A percentile compares a stretch with the other conserved stretches of the same genome.
Evolutionary conservation across 805 yeast species (phyloP).

Genomic region (Jamesozyma piceae): DNA sequence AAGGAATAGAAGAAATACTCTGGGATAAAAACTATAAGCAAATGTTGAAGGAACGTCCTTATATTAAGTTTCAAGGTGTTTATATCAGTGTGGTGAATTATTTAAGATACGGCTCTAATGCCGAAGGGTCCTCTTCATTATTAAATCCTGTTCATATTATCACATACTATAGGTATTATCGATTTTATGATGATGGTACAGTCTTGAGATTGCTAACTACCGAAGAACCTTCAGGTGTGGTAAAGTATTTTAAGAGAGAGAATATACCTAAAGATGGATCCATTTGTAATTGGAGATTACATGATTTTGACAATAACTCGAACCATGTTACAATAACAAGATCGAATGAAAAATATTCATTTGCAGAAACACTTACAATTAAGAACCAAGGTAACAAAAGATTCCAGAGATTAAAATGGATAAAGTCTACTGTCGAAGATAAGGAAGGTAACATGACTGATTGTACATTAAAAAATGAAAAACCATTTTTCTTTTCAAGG

Average conservation of each 20-base stretch:
- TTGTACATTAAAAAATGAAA: conserved; percentile 60
- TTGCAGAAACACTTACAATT: conserved; percentile 55
- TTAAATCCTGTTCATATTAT: conserved; percentile 70
- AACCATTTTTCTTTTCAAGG: conserved; percentile 66
- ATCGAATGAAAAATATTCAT: conserved; percentile 48
- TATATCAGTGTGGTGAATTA: conserved; percentile 81
- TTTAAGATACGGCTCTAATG: conserved; percentile 70
- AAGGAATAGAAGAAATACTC: conserved; percentile 30
- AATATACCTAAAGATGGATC: conserved; percentile 31
- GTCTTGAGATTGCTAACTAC: conserved; percentile 62
- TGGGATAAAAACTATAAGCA: conserved; percentile 34
- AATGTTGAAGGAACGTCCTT: conserved; percentile 52
- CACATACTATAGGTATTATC: conserved; percentile 75
- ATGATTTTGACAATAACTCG: conserved; percentile 38
- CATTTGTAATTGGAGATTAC: conserved; percentile 50
- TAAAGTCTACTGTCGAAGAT: conserved; percentile 47
- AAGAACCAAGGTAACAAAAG: conserved; percentile 50
- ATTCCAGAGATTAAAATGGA: conserved; percentile 70
- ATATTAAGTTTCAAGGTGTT: conserved; percentile 69
- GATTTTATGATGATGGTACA: conserved; percentile 73
- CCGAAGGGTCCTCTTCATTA: conserved; percentile 59
- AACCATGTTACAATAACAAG: conserved; percentile 49
- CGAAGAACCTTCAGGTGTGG: conserved; percentile 59
- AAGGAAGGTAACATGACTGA: conserved; percentile 46
- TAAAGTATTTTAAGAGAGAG: conserved; percentile 41